Evolutionary conservation across 202 grass and related monocot genomes (phyloP), one percentile per base, ranked within the genome.

Genomic region (Saccharum hybrid): DNA sequence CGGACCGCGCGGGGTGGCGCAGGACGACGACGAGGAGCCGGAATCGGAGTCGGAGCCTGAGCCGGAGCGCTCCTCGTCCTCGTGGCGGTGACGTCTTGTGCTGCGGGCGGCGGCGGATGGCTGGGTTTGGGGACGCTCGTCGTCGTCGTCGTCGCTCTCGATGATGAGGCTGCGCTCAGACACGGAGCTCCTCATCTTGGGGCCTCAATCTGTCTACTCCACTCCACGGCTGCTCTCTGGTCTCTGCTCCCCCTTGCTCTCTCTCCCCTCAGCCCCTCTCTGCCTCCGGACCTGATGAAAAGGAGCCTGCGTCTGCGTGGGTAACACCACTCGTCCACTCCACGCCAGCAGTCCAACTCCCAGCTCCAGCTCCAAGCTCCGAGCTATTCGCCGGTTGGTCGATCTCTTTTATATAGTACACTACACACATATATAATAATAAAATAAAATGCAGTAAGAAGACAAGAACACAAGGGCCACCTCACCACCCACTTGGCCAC

Each of bases 91-190:
- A 9, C 60, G 10, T 33, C 43, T 72, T 74, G 30, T 56, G 2
- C 71, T 36, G 31, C 30, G 0, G 28, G 46, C 43, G 43, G 46
- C 46, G 28, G 43, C 71, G 45, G 23, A 10, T 19, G 33, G 7
- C 3, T 15, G 38, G 30, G 69, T 6, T 16, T 10, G 36, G 72
- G 22, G 10, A 3, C 15, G 71, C 33, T 57, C 11, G 21, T 71
- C 12, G 45, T 48, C 33, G 1, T 33, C 31, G 26, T 91, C 87
- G 60, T 95, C 93, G 88, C 88, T 90, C 80, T 95, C 83, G 86
- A 95, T 86, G 61, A 90, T 83, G 72, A 94, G 57, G 72, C 81
- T 90, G 60, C 75, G 81, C 37, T 95, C 93, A 34, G 86, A 90
- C 68, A 84, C 71, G 43, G 88, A 67, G 23, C 0, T 43, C 54